Conservation (phyloP, 441 rosid species). For the Gossypium schwendimanii region DNA sequence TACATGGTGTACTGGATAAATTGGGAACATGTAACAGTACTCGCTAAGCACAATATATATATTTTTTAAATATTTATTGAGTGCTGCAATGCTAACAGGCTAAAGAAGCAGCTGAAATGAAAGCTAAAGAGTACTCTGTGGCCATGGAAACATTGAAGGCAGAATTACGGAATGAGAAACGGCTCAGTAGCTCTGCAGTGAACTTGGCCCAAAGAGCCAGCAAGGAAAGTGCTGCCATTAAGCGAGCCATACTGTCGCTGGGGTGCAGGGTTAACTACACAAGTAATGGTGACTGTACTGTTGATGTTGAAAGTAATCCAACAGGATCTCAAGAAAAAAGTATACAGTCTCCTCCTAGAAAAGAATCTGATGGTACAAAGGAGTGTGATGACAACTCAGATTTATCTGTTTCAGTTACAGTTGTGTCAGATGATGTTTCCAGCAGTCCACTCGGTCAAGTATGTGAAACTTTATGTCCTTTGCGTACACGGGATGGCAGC, state of each 20-base stretch:
- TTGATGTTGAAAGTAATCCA: conserved; percentile 44
- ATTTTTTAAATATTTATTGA: not conserved
- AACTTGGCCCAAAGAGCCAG: conserved; percentile 61
- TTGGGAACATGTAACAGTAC: not conserved
- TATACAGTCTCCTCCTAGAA: conserved; percentile 26
- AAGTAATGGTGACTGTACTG: conserved; percentile 50
- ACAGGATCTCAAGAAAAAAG: conserved; percentile 20
- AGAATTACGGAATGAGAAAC: conserved; percentile 69
- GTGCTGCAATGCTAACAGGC: conserved; percentile 39
- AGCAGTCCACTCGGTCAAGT: conserved; percentile 31
- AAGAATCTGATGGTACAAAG: conserved; percentile 24
- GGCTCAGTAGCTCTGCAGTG: conserved; percentile 49
- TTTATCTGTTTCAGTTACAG: conserved; percentile 65
- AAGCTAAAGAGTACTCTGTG: conserved; percentile 43
- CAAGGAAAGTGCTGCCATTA: conserved; percentile 66
- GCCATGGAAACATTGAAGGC: conserved; percentile 56
- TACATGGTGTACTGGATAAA: not conserved
- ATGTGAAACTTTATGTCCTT: conserved; percentile 75
- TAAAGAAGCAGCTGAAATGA: conserved; percentile 71
- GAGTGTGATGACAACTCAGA: conserved; percentile 47
- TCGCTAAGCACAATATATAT: not conserved
- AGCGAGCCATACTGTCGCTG: conserved; percentile 71
- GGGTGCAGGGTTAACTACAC: conserved; percentile 84
- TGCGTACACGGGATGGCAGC: conserved; percentile 64
- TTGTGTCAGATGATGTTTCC: conserved; percentile 46